Evolutionary conservation across 2,329 filamentous ascomycete genomes (phyloP).

Genomic region (Pyricularia sp.): DNA sequence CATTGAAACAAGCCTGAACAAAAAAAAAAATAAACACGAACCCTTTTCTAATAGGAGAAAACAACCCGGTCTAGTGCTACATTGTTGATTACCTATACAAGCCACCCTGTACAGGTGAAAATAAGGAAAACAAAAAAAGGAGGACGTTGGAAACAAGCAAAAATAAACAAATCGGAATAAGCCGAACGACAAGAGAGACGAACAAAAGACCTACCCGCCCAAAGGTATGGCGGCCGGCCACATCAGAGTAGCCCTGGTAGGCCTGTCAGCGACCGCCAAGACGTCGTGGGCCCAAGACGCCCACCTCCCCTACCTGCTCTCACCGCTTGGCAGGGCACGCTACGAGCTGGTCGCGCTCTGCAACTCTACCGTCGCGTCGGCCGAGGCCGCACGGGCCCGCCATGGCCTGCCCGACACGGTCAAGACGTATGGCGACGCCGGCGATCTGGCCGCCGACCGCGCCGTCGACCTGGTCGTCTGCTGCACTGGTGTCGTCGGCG

Average conservation of each 20-base stretch:
- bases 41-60: too few relatives aligned
- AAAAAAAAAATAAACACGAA: too few relatives aligned
- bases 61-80: too few relatives aligned
- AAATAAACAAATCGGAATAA: not conserved
- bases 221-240: slow-evolving; percentile 6
- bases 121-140: not conserved
- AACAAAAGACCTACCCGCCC: not conserved
- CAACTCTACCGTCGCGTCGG: slow-evolving; percentile 38
- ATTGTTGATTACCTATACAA: too few relatives aligned
- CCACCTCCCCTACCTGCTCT: slow-evolving; percentile 51
- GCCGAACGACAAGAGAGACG: not conserved
- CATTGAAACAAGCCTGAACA: not conserved
- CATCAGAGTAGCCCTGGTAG: slow-evolving; percentile 8
- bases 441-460: slow-evolving; percentile 35
- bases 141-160: not conserved
- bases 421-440: slow-evolving; percentile 40
- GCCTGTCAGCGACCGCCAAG: slow-evolving; percentile 8
- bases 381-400: slow-evolving; percentile 31
- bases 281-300: slow-evolving; percentile 19
- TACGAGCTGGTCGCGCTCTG: slow-evolving; percentile 42
- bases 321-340: slow-evolving; percentile 28
- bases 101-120: not conserved
- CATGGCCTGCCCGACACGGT: slow-evolving; percentile 26
- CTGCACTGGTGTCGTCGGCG: slow-evolving; percentile 25
- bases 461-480: slow-evolving; percentile 47